Evolutionary conservation across 1,284 basidiomycete species (phyloP).

Genomic region (Pholiota adiposa): DNA sequence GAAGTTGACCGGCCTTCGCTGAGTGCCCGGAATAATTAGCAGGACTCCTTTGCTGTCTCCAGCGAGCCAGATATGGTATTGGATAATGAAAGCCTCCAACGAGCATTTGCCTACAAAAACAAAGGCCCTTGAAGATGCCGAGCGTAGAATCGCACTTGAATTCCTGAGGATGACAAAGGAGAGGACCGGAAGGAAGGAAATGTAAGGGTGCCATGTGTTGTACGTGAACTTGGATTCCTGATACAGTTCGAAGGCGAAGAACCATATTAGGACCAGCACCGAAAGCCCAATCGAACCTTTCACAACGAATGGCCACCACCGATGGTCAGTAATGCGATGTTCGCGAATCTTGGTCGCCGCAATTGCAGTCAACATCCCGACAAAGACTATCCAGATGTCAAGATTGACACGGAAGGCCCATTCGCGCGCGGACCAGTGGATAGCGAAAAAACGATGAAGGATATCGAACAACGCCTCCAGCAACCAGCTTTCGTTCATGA

Average conservation of each 20-base stretch:
- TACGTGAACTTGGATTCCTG: conserved; percentile 83
- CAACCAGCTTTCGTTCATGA: conserved; percentile 69
- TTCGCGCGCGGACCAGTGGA: conserved; percentile 83
- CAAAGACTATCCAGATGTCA: conserved; percentile 88
- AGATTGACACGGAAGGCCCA: conserved; percentile 88
- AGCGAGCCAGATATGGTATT: conserved; percentile 90
- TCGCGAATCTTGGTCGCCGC: conserved; percentile 80
- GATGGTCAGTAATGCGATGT: conserved; percentile 69
- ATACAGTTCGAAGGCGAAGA: conserved; percentile 79
- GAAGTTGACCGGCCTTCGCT: conserved; percentile 77
- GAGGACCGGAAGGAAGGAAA: conserved; percentile 81
- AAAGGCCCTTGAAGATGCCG: conserved; percentile 71
- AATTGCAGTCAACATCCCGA: conserved; percentile 81
- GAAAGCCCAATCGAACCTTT: conserved; percentile 55
- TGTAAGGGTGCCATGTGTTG: conserved; percentile 83
- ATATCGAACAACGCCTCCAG: conserved; percentile 68
- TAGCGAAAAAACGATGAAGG: conserved; percentile 68
- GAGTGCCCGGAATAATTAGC: conserved; percentile 75
- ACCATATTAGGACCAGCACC: conserved; percentile 68
- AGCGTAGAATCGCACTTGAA: conserved; percentile 71
- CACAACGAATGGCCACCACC: conserved; percentile 61
- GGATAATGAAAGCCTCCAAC: conserved; percentile 86
- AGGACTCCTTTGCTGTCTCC: conserved; percentile 87
- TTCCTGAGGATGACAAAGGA: conserved; percentile 81
- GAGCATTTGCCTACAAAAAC: conserved; percentile 84